Conservation (phyloP, 73 alveolate species). For the Paramecium sexaurelia region DNA sequence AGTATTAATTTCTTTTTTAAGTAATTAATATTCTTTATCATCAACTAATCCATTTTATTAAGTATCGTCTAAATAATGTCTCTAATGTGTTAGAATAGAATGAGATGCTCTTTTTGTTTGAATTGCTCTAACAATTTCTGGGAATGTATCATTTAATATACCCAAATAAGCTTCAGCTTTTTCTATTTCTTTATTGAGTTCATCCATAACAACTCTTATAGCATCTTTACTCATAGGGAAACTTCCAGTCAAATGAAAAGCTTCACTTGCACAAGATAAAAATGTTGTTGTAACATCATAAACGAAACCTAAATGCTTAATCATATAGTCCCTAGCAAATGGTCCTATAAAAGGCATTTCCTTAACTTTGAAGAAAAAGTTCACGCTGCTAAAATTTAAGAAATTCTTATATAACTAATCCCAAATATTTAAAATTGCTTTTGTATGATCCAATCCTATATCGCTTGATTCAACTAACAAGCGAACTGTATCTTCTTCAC, state of each 20-base stretch:
- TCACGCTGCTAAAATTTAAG: slow-evolving; percentile 43
- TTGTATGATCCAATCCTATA: slow-evolving; percentile 71
- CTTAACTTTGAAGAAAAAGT: slow-evolving; percentile 54
- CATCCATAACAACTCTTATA: slow-evolving; percentile 51
- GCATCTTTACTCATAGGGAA: slow-evolving; percentile 59
- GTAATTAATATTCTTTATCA: slow-evolving; percentile 54
- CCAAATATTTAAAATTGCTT: slow-evolving; percentile 59
- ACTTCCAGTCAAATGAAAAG: background rate
- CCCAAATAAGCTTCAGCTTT: slow-evolving; percentile 64
- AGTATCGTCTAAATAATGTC: slow-evolving; percentile 58
- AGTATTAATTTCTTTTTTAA: slow-evolving; percentile 48
- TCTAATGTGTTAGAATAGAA: slow-evolving; percentile 63
- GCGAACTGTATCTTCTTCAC: slow-evolving; percentile 63
- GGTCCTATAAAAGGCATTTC: slow-evolving; percentile 56
- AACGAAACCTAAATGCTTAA: slow-evolving; percentile 66
- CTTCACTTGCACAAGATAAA: slow-evolving; percentile 64
- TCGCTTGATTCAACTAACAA: slow-evolving; percentile 72
- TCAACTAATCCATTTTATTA: slow-evolving; percentile 63
- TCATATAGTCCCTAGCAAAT: slow-evolving; percentile 59
- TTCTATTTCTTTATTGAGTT: slow-evolving; percentile 42
- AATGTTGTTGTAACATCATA: slow-evolving; percentile 73
- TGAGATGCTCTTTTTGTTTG: slow-evolving; percentile 74
- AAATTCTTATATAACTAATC: slow-evolving; percentile 45
- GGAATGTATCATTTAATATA: slow-evolving; percentile 63
- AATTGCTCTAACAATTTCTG: slow-evolving; percentile 72